These are phyloP conservation scores for Annulohypoxylon bovei DNA, from an alignment of 495 filamentous ascomycete genomes.

Conservation along the genomic window DNA sequence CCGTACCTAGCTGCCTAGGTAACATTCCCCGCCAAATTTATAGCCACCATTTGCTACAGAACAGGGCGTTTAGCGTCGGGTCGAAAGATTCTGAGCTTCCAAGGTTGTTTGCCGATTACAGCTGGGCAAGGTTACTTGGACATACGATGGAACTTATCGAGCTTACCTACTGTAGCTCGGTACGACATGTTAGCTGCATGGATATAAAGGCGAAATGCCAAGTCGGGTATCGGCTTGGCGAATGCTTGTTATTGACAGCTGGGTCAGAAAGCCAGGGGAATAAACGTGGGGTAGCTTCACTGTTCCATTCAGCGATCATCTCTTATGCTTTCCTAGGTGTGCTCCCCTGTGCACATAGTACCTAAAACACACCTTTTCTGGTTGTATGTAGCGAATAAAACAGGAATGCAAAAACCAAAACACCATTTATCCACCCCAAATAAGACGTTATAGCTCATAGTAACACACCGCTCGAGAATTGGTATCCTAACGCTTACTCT, in stretches of 20 bases:
- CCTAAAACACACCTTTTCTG: not conserved
- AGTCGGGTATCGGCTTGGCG: conserved; percentile 45
- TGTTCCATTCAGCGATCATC: conserved; percentile 2
- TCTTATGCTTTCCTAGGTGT: not conserved
- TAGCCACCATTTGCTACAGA: conserved; percentile 7
- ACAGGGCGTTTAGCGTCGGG: conserved; percentile 20
- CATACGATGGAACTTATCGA: conserved; percentile 20
- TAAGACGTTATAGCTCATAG: conserved; percentile 2
- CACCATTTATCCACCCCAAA: not conserved
- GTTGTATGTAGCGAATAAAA: not conserved
- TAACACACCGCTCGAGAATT: conserved; percentile 17
- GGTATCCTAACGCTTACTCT: conserved; percentile 18
- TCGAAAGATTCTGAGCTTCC: conserved; percentile 13
- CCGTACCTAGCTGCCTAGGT: not conserved
- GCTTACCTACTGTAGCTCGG: conserved; percentile 10
- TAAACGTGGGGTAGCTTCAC: conserved; percentile 32
- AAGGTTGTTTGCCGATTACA: not conserved
- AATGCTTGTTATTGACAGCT: conserved; percentile 42
- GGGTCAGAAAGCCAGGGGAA: conserved; percentile 15
- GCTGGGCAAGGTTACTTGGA: not conserved
- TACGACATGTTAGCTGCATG: conserved; percentile 9
- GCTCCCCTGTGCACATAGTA: not conserved
- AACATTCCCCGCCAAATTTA: not conserved
- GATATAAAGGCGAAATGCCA: conserved; percentile 34
- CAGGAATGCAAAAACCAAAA: not conserved